These are phyloP conservation scores for Aspergillus sp. DNA, from an alignment of 2,329 filamentous ascomycete species.

Conservation along the genomic window DNA sequence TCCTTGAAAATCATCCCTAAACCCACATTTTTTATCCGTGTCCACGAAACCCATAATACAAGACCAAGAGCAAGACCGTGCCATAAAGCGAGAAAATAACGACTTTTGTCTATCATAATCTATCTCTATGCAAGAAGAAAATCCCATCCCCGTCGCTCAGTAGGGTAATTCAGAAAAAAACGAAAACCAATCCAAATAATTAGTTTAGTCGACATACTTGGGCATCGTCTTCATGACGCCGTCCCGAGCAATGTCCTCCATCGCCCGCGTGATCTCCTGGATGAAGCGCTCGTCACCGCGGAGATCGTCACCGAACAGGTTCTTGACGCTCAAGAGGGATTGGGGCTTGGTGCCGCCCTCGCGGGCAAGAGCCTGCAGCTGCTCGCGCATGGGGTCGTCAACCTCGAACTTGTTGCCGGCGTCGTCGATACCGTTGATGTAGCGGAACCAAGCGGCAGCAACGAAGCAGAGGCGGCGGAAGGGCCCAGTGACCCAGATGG, in stretches of 20 bases:
- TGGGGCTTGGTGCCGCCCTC: slow-evolving; percentile 45
- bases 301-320: slow-evolving; percentile 54
- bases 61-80: background rate
- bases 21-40: background rate
- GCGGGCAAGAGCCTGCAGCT: slow-evolving; percentile 49
- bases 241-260: slow-evolving; percentile 49
- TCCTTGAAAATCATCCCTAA: background rate
- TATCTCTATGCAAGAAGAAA: background rate
- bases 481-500: slow-evolving; percentile 48
- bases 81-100: background rate
- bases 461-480: slow-evolving; percentile 52
- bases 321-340: slow-evolving; percentile 48
- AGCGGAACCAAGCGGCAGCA: slow-evolving; percentile 53
- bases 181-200: background rate
- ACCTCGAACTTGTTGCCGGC: slow-evolving; percentile 40
- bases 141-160: background rate
- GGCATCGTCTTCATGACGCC: slow-evolving; percentile 52
- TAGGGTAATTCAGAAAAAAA: background rate
- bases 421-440: slow-evolving; percentile 53
- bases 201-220: slow-evolving; percentile 47
- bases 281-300: slow-evolving; percentile 51
- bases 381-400: slow-evolving; percentile 53
- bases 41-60: background rate
- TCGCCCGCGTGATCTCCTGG: slow-evolving; percentile 47
- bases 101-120: background rate